Evolutionary conservation across 2,329 filamentous ascomycete genomes (phyloP).

Genomic region (Exophiala sideris): DNA sequence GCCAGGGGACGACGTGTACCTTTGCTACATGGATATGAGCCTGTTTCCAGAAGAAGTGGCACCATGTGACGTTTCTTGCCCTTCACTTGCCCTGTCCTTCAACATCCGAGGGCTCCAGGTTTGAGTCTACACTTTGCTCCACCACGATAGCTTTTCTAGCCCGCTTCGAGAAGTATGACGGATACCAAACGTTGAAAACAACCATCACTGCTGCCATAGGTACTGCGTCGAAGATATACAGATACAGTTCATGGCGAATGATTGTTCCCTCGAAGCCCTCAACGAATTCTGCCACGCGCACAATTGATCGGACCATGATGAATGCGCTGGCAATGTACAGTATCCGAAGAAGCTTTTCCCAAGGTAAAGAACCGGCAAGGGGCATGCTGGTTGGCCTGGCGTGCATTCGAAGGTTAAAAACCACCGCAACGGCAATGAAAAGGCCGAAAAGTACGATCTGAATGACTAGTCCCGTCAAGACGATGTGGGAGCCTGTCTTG

Average conservation of each 20-base stretch:
- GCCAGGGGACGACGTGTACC: too few species aligned
- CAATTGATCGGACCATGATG: constrained; percentile 31
- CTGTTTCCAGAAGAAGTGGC: background rate
- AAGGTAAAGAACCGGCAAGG: constrained; percentile 31
- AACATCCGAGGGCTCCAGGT: background rate
- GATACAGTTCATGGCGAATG: constrained; percentile 31
- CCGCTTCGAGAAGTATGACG: constrained; percentile 4
- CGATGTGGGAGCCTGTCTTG: constrained; percentile 26
- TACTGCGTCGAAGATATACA: constrained; percentile 34
- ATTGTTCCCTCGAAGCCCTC: constrained; percentile 32
- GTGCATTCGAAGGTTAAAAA: constrained; percentile 50
- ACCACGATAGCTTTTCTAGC: background rate
- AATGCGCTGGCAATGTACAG: constrained; percentile 29
- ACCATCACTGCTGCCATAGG: constrained; percentile 28
- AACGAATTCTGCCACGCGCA: constrained; percentile 34
- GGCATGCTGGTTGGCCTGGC: constrained; percentile 21
- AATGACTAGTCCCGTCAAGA: constrained; percentile 55
- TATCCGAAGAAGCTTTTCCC: constrained; percentile 38
- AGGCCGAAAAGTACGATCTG: constrained; percentile 58
- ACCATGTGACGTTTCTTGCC: background rate
- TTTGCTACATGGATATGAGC: too few species aligned
- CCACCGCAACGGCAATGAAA: constrained; percentile 49
- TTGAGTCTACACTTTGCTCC: background rate
- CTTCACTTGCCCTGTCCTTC: background rate
- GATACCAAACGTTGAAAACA: constrained; percentile 1